These are phyloP conservation scores for Penicillium occitanis DNA, from an alignment of 2,329 filamentous ascomycete genomes.

Conservation along the genomic window DNA sequence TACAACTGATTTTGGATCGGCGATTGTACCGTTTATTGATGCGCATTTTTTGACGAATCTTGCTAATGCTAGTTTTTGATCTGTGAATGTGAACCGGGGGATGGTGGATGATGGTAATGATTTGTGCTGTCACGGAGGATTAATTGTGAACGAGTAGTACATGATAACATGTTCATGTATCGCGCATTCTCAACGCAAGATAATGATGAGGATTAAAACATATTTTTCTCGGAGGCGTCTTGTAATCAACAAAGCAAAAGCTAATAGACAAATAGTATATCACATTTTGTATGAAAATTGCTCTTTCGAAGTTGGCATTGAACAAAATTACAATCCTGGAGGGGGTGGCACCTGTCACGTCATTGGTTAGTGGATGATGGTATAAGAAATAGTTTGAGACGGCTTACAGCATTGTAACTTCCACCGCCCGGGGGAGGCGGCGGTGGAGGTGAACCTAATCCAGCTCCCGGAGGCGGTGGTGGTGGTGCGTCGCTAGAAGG, in stretches of 20 bases:
- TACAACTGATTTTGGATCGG: slow-evolving; percentile 48
- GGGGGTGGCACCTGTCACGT: slow-evolving; percentile 50
- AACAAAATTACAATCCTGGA: slow-evolving; percentile 45
- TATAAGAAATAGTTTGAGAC: neutral
- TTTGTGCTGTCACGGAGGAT: neutral
- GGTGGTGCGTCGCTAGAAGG: slow-evolving; percentile 43
- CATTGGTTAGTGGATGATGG: slow-evolving; percentile 7
- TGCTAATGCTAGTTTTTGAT: slow-evolving; percentile 36
- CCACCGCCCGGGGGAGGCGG: slow-evolving; percentile 55
- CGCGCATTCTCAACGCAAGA: neutral
- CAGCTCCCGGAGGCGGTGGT: slow-evolving; percentile 57
- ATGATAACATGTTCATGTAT: neutral
- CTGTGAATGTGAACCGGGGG: neutral
- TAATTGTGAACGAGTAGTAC: neutral
- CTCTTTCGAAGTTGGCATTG: neutral
- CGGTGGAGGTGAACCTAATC: slow-evolving; percentile 61
- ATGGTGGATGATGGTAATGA: neutral
- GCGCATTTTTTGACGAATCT: slow-evolving; percentile 50
- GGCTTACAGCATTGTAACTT: slow-evolving; percentile 64
- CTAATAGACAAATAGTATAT: neutral
- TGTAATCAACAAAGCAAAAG: neutral
- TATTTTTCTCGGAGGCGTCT: neutral
- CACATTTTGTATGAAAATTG: slow-evolving; percentile 6
- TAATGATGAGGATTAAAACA: neutral
- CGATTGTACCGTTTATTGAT: slow-evolving; percentile 52